Conservation (phyloP, 805 yeast genomes). For the Phaffomyces thermotolerans region DNA sequence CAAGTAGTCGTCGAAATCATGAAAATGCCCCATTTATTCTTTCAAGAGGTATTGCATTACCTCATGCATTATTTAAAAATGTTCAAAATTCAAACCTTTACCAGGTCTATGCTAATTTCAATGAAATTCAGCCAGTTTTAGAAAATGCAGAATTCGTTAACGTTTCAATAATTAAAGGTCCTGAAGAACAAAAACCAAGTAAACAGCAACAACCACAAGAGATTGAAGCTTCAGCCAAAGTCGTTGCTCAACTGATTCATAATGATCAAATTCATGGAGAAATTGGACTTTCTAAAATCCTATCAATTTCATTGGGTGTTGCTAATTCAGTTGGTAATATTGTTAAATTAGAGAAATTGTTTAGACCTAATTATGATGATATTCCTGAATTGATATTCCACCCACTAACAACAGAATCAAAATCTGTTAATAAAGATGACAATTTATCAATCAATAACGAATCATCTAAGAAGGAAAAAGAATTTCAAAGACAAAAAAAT, state of each 20-base stretch:
- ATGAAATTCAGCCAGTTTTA: conserved; percentile 30
- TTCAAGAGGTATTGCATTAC: conserved; percentile 49
- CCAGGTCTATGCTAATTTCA: conserved; percentile 40
- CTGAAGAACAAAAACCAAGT: conserved; percentile 26
- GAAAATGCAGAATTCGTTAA: conserved; percentile 37
- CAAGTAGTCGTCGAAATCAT: conserved; percentile 17
- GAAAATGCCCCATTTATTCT: conserved; percentile 31
- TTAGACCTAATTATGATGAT: conserved; percentile 25
- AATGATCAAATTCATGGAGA: conserved; percentile 28
- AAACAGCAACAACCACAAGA: conserved; percentile 9
- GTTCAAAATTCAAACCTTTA: conserved; percentile 23
- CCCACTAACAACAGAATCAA: conserved; percentile 40
- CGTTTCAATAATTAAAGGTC: conserved; percentile 48
- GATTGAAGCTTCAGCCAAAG: conserved; percentile 11
- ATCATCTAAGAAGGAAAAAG: conserved; percentile 15
- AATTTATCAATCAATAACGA: conserved; percentile 17
- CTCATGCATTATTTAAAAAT: conserved; percentile 34
- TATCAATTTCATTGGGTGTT: conserved; percentile 51
- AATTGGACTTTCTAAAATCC: conserved; percentile 45
- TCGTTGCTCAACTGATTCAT: conserved; percentile 47
- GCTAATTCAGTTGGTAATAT: conserved; percentile 45
- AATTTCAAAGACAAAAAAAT: conserved; percentile 15
- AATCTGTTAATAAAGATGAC: conserved; percentile 23
- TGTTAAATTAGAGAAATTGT: conserved; percentile 41
- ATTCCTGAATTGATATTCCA: conserved; percentile 41